Base-by-base conservation (phyloP, 345 rosid species). In the Boechera retrofracta region DNA sequence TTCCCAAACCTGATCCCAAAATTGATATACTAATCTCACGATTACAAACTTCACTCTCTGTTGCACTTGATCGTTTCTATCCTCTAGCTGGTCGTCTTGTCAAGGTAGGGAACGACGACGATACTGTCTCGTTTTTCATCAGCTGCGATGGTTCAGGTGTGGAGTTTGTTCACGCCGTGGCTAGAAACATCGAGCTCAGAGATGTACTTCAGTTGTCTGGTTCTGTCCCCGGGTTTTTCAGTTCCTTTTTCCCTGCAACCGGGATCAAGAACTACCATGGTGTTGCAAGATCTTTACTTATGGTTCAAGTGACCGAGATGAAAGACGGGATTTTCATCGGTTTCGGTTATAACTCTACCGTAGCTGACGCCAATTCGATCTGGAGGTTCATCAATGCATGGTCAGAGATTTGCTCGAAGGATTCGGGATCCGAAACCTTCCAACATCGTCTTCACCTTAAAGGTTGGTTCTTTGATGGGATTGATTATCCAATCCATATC, bases 311-410 rank as follows among this genome's bases (percentile, higher is more conserved):
- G 4, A 84, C 90, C 0, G 83, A 87, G 77, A 82, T 87, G 31
- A 73, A 15, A 0, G 85, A 87, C 59, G 88, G 89, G 1, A 6
- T 83, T 6, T 88, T 80, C 16, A 29, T 86, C 7, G 87, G 87
- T 10, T 82, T 83, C 28, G 80, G 84, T 12, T 55, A 75, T 1
- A 86, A 83, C 58, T 86, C 83, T 13, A 49, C 68, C 0, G 83
- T 78, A 0, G 82, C 61, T 1, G 89, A 86, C 41, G 87, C 86
- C 1, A 9, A 45, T 0, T 73, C 90, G 0, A 67, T 88, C 18
- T 86, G 89, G 90, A 67, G 75, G 42, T 84, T 88, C 69, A 9
- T 88, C 35, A 80, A 84, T 7, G 53, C 81, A 0, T 85, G 92
- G 87, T 82, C 90, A 0, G 79, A 83, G 75, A 81, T 79, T 11